phyloP scores from a whole-genome alignment of 2,329 filamentous ascomycete species.

The Aspergillus fructus region DNA sequence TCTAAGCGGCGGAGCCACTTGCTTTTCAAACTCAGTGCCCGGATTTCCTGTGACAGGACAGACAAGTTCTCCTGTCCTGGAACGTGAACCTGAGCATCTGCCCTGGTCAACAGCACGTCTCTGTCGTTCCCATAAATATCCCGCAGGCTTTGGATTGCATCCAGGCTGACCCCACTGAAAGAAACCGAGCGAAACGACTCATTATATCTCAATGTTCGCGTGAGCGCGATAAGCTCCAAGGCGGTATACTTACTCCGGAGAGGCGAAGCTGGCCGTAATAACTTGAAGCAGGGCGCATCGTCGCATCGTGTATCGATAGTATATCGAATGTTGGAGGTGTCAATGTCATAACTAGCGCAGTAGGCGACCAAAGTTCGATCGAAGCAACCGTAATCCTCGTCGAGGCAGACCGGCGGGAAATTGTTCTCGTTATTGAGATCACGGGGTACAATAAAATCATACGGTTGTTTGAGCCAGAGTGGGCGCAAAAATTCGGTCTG shows the following conservation, averaged over 20 bases:
- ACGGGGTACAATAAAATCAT: slow-evolving; percentile 60
- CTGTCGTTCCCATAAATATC: slow-evolving; percentile 63
- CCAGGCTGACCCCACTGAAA: slow-evolving; percentile 64
- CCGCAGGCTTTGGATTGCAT: slow-evolving; percentile 60
- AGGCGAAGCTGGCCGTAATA: slow-evolving; percentile 55
- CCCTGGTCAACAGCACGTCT: slow-evolving; percentile 61
- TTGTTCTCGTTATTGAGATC: slow-evolving; percentile 53
- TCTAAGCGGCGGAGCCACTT: slow-evolving; percentile 63
- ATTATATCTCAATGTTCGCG: slow-evolving; percentile 69
- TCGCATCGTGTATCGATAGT: slow-evolving; percentile 61
- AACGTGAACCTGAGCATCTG: slow-evolving; percentile 54
- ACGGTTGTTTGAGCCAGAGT: slow-evolving; percentile 64
- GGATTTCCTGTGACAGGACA: slow-evolving; percentile 66
- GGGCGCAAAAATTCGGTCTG: slow-evolving; percentile 64
- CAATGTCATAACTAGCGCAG: slow-evolving; percentile 66
- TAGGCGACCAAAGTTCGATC: slow-evolving; percentile 69
- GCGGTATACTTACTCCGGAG: slow-evolving; percentile 56
- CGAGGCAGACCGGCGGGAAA: slow-evolving; percentile 47
- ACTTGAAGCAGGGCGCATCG: slow-evolving; percentile 65
- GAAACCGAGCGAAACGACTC: slow-evolving; percentile 68
- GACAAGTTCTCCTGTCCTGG: slow-evolving; percentile 56
- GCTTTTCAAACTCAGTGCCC: slow-evolving; percentile 66
- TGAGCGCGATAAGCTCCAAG: slow-evolving; percentile 67
- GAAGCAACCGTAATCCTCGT: slow-evolving; percentile 62
- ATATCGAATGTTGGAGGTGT: slow-evolving; percentile 66